Percentiles rank a stretch among this genome's conserved stretches.
These are phyloP conservation scores for Trichoderma sp. DNA, from an alignment of 2,329 filamentous ascomycete genomes.

Conservation along the genomic window DNA sequence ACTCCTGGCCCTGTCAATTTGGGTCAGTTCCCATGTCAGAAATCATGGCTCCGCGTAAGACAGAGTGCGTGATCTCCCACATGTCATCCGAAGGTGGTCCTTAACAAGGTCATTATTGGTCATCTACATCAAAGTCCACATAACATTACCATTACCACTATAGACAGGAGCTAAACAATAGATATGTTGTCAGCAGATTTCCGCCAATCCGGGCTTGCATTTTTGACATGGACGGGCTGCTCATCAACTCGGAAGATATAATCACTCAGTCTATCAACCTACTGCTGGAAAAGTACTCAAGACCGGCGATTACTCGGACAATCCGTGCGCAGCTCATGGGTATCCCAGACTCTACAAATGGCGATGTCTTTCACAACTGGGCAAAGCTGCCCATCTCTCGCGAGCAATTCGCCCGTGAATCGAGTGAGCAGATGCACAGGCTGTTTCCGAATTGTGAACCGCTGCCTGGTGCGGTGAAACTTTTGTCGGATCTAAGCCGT, in stretches of 20 bases:
- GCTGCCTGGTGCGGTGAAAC: background rate
- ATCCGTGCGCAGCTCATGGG: slow-evolving; percentile 5
- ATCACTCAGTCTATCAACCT: slow-evolving; percentile 7
- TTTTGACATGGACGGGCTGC: slow-evolving; percentile 1
- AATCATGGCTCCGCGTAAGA: background rate
- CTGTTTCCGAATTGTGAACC: background rate
- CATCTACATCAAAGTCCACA: background rate
- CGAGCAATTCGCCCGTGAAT: background rate
- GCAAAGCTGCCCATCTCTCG: background rate
- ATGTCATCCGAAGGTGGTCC: background rate
- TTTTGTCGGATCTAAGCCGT: background rate
- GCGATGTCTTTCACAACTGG: background rate
- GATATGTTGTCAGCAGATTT: background rate
- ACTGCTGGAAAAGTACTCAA: background rate
- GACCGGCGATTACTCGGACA: background rate
- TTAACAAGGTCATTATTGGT: background rate
- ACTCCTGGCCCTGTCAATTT: background rate
- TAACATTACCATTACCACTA: background rate
- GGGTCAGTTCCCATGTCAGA: background rate
- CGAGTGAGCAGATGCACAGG: background rate
- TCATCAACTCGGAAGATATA: slow-evolving; percentile 8
- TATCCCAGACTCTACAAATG: background rate
- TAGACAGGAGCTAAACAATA: background rate
- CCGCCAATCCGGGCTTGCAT: background rate
- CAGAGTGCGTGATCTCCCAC: background rate